Base-by-base conservation (phyloP, 169 alveolate genomes). In the Nephromyces sp. region DNA sequence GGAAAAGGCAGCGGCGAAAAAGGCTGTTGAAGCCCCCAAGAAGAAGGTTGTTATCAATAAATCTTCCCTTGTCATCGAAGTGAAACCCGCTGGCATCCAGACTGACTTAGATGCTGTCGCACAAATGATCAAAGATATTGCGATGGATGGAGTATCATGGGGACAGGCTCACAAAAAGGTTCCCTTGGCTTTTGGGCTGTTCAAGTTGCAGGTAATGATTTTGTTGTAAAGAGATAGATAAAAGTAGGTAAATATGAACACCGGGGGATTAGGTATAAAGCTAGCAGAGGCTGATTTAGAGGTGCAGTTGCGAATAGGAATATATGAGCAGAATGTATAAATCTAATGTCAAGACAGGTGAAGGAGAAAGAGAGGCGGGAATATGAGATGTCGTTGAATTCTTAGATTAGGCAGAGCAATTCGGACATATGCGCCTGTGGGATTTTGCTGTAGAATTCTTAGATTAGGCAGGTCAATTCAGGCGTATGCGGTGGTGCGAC, bases 121-220 rank as follows among this genome's bases (percentile, higher is more conserved):
- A 70, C 75, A 82, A 28, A 72, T 78, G 43, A 91, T 88, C 32
- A 86, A 83, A 82, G 70, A 68, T 61, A 78, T 88, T 57, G 71
- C 80, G 64, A 77, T 88, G 66, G 93, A 88, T 25, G 93, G 93
- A 21, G 75, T 88, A 51, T 82, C 90, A 5, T 88, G 93, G 93
- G 93, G 93, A 15, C 89, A 79, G 53, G 90, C 87, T 30, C 78
- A 82, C 68, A 84, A 87, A 66, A 88, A 84, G 78, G 84, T 80
- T 27, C 93, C 93, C n/a, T 76, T 88, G 52, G 93, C 93, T 8
- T 88, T 75, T 68, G 93, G 93, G 21, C 85, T 88, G 74, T 83
- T 82, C 81, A 88, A 88, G 70, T 77, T 88, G 32, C 93, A 88
- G 62, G 87, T 82, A 78, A 2, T 74, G 24, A 3, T 3, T 28